Base-by-base conservation (phyloP, 345 rosid species). In the Brassica juncea region DNA sequence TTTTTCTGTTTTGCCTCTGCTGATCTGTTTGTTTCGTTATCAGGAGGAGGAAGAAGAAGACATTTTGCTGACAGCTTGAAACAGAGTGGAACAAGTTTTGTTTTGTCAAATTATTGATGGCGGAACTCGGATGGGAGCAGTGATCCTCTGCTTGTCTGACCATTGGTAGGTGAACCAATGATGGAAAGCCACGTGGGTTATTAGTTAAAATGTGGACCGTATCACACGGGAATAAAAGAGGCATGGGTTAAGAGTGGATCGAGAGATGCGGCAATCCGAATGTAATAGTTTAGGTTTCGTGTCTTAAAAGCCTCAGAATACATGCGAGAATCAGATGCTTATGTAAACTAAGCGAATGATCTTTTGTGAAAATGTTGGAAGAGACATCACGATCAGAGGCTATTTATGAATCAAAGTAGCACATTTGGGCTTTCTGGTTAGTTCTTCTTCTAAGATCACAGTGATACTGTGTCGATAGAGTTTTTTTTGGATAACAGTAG, bases 21-120 rank as follows among this genome's bases (percentile, higher is more conserved):
- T 52, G 73, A 62, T 59, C 70, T 75, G 42, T 12, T 11, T 9
- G n/a, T 23, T 49, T 68, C 62, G 73, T 47, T 54, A 69, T 59
- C 2, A 59, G 77, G 61, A 35, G 19, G 77, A 31, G 2, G 64
- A 19, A 37, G 54, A 47, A 62, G 85, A 25, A 25, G 82, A 84
- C 76, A 74, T 80, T 79, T 74, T 67, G 82, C 77, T 86, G 94
- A 84, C 93, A 91, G 98, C 91, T 82, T 68, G 87, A 78, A 67
- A 80, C 93, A 91, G 89, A 67, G 84, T 69, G 91, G 86, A 81
- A 84, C 6, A 2, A 11, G 37, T 35, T 19, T 14, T 52, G 57
- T 52, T 52, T 37, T 37, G 52, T 66, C 52, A 16, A 66, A 87
- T 91, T 82, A 89, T 89, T 89, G 85, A 86, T 61, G 57, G 54